A percentile compares a stretch with the other conserved stretches of the same genome.
Evolutionary conservation across 805 yeast species (phyloP).

Genomic region (Wickerhamomyces canadensis): DNA sequence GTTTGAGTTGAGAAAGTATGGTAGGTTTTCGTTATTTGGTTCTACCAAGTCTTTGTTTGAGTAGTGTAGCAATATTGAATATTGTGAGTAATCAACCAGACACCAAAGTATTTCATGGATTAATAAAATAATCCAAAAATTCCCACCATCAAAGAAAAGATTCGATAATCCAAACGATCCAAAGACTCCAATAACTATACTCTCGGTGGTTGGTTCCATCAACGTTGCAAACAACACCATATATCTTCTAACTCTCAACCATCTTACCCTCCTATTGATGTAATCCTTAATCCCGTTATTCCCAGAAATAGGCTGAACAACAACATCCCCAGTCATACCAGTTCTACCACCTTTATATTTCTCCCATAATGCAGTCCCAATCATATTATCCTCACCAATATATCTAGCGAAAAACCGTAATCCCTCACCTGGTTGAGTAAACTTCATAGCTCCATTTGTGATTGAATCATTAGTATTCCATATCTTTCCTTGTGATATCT

Average conservation of each 20-base stretch:
- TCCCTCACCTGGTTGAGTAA: conserved; percentile 36
- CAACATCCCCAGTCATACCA: conserved; percentile 74
- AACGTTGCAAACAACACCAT: conserved; percentile 85
- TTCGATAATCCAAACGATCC: conserved; percentile 58
- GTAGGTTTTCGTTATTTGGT: conserved; percentile 11
- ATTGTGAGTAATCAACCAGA: conserved; percentile 56
- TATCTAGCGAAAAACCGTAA: conserved; percentile 68
- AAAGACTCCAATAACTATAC: conserved; percentile 56
- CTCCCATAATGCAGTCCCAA: conserved; percentile 80
- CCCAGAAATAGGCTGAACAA: conserved; percentile 62
- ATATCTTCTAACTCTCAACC: conserved; percentile 82
- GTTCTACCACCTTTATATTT: conserved; percentile 64
- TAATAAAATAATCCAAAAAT: conserved; percentile 35
- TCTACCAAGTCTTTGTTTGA: conserved; percentile 17
- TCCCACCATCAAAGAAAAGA: conserved; percentile 31
- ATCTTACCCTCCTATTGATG: conserved; percentile 63
- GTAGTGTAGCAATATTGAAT: conserved; percentile 34
- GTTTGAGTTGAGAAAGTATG: conserved; percentile 24
- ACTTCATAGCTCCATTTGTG: conserved; percentile 28
- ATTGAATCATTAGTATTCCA: conserved; percentile 31
- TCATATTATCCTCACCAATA: conserved; percentile 92
- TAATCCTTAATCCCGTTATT: conserved; percentile 44
- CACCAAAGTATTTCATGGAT: conserved; percentile 61
- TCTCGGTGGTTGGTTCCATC: conserved; percentile 83
- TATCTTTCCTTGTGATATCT: conserved; percentile 27